A percentile compares a stretch with the other conserved stretches of the same genome.
phyloP scores from a whole-genome alignment of 108 stramenopile species.

The Conticribra guillardii region DNA sequence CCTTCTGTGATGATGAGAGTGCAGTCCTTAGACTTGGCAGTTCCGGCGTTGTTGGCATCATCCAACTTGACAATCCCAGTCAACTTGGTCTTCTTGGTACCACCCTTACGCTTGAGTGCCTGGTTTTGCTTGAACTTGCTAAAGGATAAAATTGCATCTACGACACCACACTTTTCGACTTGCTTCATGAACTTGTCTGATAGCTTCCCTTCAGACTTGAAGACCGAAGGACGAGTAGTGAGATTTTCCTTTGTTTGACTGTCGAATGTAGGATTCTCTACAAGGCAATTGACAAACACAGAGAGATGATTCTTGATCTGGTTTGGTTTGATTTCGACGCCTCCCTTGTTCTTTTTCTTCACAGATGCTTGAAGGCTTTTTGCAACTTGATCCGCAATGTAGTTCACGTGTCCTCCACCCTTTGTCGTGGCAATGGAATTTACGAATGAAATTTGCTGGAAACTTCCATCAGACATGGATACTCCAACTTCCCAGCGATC shows the following conservation, averaged over 20 bases:
- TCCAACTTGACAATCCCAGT: conserved; percentile 97
- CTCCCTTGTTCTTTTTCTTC: conserved; percentile 97
- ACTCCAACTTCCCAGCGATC: conserved; percentile 98
- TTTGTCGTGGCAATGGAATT: conserved; percentile 97
- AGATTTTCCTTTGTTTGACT: conserved; percentile 98
- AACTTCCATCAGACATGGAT: conserved; percentile 84
- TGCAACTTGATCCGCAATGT: conserved; percentile 90
- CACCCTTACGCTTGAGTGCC: conserved; percentile 91
- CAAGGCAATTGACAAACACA: conserved; percentile 95
- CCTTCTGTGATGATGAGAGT: conserved; percentile 96
- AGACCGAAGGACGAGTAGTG: conserved; percentile 78
- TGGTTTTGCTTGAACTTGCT: conserved; percentile 91
- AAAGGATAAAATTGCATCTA: conserved; percentile 83
- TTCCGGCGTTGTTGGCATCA: conserved; percentile 96
- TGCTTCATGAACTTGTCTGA: conserved; percentile 86
- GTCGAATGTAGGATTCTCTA: conserved; percentile 98
- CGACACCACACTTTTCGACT: conserved; percentile 92
- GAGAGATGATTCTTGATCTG: conserved; percentile 96
- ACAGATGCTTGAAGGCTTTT: conserved; percentile 52
- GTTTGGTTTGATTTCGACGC: conserved; percentile 79
- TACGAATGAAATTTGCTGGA: conserved; percentile 97
- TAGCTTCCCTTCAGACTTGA: conserved; percentile 78
- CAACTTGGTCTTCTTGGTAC: conserved; percentile 93
- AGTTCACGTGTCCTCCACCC: conserved; percentile 94
- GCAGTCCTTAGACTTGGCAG: conserved; percentile 90